Conservation (phyloP, 768 basidiomycete genomes). For the Suillus subaureus region DNA sequence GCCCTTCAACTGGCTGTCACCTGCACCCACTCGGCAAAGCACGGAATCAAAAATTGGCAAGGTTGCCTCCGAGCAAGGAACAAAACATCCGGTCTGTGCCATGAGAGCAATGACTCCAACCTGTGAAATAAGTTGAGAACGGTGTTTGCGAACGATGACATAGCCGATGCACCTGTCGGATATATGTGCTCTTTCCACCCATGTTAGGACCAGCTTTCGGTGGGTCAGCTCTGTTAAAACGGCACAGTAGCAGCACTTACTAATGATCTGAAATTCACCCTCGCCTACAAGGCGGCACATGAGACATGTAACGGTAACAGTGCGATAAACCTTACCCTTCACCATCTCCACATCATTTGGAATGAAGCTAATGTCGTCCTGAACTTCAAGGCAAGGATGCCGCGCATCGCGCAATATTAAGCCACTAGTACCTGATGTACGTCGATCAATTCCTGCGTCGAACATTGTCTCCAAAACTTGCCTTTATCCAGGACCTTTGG, state of each 20-base stretch:
- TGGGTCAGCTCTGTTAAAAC: slow-evolving; percentile 8
- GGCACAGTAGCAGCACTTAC: slow-evolving; percentile 41
- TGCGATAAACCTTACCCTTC: slow-evolving; percentile 53
- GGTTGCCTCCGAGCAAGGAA: no score
- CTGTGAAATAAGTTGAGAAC: no score
- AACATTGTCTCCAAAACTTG: slow-evolving; percentile 25
- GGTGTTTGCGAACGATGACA: no score
- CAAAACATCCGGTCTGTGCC: no score
- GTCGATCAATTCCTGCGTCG: slow-evolving; percentile 5
- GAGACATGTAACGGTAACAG: slow-evolving; percentile 1
- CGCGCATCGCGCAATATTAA: slow-evolving; percentile 83
- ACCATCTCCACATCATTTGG: slow-evolving; percentile 95
- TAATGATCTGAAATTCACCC: slow-evolving; percentile 96
- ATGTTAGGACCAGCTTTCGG: slow-evolving; percentile 69
- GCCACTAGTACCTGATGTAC: slow-evolving; percentile 67
- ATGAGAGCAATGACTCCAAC: no score
- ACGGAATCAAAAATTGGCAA: no score
- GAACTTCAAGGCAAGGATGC: slow-evolving; percentile 96
- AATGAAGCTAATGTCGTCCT: slow-evolving; percentile 94
- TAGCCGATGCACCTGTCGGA: no score
- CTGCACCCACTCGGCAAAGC: no score
- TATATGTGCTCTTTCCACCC: no score
- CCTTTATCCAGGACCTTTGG: slow-evolving; percentile 81
- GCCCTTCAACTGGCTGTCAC: no score
- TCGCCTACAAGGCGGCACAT: slow-evolving; percentile 46